phyloP scores from a whole-genome alignment of 2,329 filamentous ascomycete species.

The Rhytidhysteron rufulum region DNA sequence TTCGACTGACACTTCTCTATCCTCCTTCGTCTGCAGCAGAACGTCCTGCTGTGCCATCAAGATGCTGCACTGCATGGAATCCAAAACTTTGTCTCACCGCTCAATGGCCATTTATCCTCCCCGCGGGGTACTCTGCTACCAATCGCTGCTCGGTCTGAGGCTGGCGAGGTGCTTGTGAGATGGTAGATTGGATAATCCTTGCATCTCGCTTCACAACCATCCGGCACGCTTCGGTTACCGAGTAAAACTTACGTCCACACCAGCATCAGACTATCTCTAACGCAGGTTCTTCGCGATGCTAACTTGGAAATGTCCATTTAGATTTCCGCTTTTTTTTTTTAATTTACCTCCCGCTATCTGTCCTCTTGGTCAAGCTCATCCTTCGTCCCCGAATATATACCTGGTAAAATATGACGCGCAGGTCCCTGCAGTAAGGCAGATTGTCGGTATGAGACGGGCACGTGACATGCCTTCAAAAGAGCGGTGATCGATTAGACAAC shows the following conservation, averaged over 20 bases:
- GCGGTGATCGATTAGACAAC: no score
- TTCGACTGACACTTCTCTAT: not conserved
- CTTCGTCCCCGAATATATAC: not conserved
- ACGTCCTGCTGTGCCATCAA: constrained; percentile 4
- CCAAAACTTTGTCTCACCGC: constrained; percentile 14
- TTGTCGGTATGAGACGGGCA: not conserved
- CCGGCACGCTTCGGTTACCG: not conserved
- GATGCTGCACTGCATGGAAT: constrained; percentile 4
- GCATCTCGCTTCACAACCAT: not conserved
- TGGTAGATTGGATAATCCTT: not conserved
- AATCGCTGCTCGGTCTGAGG: constrained; percentile 8
- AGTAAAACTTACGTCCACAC: not conserved
- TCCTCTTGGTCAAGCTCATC: not conserved
- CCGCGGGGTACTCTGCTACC: constrained; percentile 5
- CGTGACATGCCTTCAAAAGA: not conserved
- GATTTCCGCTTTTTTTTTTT: no score
- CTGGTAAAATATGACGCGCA: not conserved
- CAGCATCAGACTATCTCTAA: not conserved
- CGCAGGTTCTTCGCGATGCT: not conserved
- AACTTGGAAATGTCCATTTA: no score
- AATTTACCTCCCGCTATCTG: not conserved
- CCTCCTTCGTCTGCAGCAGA: not conserved
- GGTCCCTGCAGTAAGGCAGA: not conserved
- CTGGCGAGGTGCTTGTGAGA: constrained; percentile 1
- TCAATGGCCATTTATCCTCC: constrained; percentile 6